phyloP scores from a whole-genome alignment of 768 basidiomycete genomes.

The Plicaturopsis crispa region DNA sequence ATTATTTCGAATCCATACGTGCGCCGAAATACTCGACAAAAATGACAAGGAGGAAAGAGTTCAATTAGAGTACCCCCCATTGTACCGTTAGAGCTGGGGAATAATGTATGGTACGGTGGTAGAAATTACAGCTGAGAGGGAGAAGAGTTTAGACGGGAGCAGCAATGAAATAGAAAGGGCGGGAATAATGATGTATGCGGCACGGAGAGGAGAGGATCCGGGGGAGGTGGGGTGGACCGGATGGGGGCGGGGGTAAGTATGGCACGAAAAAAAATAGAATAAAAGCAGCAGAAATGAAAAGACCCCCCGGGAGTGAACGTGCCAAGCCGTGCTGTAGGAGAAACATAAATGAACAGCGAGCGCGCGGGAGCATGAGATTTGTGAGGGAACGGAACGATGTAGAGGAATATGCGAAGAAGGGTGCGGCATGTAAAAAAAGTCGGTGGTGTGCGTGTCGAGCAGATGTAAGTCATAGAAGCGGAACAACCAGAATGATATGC shows the following conservation, averaged over 20 bases:
- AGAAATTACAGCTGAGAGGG: constrained; percentile 24
- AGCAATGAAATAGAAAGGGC: too few species aligned
- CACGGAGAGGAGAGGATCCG: background rate
- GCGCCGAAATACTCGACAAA: too few species aligned
- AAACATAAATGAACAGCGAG: constrained; percentile 7
- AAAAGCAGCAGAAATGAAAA: constrained; percentile 2
- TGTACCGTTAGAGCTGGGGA: constrained; percentile 8
- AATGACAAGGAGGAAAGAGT: constrained; percentile 12
- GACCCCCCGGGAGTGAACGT: constrained; percentile 19
- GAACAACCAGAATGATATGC: constrained; percentile 13
- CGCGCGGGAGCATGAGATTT: constrained; percentile 5
- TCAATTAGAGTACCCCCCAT: constrained; percentile 16
- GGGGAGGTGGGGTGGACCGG: constrained; percentile 1
- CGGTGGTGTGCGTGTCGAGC: constrained; percentile 3
- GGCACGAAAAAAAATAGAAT: constrained; percentile 9
- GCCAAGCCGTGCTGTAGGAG: constrained; percentile 14
- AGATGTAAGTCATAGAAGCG: constrained; percentile 4
- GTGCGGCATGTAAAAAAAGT: constrained; percentile 16
- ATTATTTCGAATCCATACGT: too few species aligned
- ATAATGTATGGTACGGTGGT: constrained; percentile 19
- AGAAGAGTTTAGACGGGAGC: constrained; percentile 12
- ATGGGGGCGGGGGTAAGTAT: constrained; percentile 9
- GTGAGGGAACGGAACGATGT: constrained; percentile 6
- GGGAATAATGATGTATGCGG: too few species aligned
- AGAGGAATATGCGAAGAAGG: constrained; percentile 13